Base-by-base conservation (phyloP, 805 yeast genomes). In the Metschnikowia reukaufii region DNA sequence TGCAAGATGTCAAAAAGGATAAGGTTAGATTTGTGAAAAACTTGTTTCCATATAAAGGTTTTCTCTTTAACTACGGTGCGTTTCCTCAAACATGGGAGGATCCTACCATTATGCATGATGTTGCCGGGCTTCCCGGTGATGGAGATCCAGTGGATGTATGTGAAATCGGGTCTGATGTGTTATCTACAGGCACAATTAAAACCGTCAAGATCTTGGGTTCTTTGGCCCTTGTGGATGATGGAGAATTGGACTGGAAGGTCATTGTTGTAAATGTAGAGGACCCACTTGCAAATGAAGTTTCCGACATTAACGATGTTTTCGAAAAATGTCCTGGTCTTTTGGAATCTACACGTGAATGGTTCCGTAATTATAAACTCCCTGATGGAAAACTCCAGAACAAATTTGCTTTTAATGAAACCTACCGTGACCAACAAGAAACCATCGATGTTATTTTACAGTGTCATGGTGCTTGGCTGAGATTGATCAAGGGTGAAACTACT, bases 31-130 rank as follows among this genome's bases (percentile, higher is more conserved):
- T 85, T 61, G 98, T 94, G 50, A 85, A 96, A 77, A 94, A 94
- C 82, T 83, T 96, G 70, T 92, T 92, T 88, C 99, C 99, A 44
- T 96, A 88, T 78, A 96, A 94, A 70, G 99, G 99, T 61, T 92
- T 94, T 78, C 92, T 92, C 60, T 96, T 90, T 77, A 94, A 94
- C 78, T 92, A 92, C 69, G 99, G 98, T 69, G 97, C 97, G 41
- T 86, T 92, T 81, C 98, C 98, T 57, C 97, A 92, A 70, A 84
- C 90, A 39, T 84, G 90, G 90, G 90, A 84, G 68, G 88, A 84
- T 62, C 78, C 78, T 39, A 68, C 88, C 82, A 68, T 81, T 72
- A 82, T 60, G 38, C 59, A 65, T 45, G 66, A 59, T 70, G 67
- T 82, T 72, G 62, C 81, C 21, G 65, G 60, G 12, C 59, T 68